Evolutionary conservation across 2,329 filamentous ascomycete genomes (phyloP), one percentile per base, ranked within the genome.

Genomic region (Trichophyton benhamiae): DNA sequence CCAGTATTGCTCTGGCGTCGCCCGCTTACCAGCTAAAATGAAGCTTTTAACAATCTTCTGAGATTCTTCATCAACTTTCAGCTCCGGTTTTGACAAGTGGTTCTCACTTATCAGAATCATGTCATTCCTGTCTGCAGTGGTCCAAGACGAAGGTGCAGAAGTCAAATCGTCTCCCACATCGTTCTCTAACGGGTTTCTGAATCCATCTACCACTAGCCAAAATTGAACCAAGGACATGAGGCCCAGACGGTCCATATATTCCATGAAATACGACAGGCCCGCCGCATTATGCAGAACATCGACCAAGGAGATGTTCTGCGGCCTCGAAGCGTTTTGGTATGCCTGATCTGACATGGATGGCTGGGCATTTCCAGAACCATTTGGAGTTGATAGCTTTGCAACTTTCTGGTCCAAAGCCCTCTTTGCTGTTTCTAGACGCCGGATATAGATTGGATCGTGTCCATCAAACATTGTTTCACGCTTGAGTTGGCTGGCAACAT

Each of bases 251-350:
- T 99, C 94, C 94, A 99, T 99, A 70, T 91, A 97, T 72, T 99
- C 94, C 94, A 99, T 99, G 76, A 99, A 97, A 72, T 96, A 99
- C 1, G 94, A 97, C 7, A 99, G 79, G 0, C 90, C 92, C 0
- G 92, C 88, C 1, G 94, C 84, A 72, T 95, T 91, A 66, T 91
- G 87, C 62, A 99, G 80, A n/a, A 99, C 80, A 66, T 97, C 91
- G 11, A 86, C 83, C 1, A 97, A 78, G 0, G 88, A 86, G 6
- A 87, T 87, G 67, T 88, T 87, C 65, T 91, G 86, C 44, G 91
- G 77, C 52, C 81, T 82, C 1, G 87, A 87, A 33, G 70, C 71
- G 38, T 70, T 64, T 58, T 75, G 71, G 13, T 68, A 66, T 41
- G 30, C 27, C 8, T 67, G 30, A 33, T 59, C 48, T 3, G 52